A percentile compares a stretch with the other conserved stretches of the same genome.
Conservation (phyloP, 2,329 filamentous ascomycete genomes). For the Tolypocladium amazonense region DNA sequence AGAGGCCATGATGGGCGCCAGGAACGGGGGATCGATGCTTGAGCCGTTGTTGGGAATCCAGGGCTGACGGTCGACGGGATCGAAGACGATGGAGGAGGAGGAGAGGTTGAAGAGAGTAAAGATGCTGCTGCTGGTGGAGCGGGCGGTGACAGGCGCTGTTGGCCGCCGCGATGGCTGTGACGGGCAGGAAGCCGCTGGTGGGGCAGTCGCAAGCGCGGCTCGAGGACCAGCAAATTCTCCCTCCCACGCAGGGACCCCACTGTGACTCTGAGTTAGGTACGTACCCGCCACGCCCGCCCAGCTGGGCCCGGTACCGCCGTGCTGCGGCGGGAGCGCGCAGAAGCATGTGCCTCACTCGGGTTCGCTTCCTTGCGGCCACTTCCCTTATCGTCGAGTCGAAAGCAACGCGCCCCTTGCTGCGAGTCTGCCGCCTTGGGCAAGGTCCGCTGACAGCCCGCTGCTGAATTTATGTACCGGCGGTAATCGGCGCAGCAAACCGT, state of each 20-base stretch:
- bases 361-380: background rate
- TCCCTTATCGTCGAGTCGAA: background rate
- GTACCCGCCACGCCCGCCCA: background rate
- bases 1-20: slow-evolving; percentile 3
- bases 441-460: background rate
- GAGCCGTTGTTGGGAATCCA: background rate
- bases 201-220: background rate
- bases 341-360: background rate
- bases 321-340: background rate
- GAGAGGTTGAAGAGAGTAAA: background rate
- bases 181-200: background rate
- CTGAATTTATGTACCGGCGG: background rate
- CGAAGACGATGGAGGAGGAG: background rate
- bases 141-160: background rate
- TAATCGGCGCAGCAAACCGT: background rate
- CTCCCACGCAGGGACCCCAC: background rate
- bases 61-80: background rate
- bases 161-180: background rate
- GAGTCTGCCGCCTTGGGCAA: background rate
- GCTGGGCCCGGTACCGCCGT: background rate
- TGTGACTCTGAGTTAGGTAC: background rate
- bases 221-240: background rate
- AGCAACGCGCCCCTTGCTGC: background rate
- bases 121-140: background rate
- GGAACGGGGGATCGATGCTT: background rate